Percentiles rank a stretch among this genome's conserved stretches.
Conservation (phyloP, 768 basidiomycete species). For the Pilatotrama ljubarskyi region DNA sequence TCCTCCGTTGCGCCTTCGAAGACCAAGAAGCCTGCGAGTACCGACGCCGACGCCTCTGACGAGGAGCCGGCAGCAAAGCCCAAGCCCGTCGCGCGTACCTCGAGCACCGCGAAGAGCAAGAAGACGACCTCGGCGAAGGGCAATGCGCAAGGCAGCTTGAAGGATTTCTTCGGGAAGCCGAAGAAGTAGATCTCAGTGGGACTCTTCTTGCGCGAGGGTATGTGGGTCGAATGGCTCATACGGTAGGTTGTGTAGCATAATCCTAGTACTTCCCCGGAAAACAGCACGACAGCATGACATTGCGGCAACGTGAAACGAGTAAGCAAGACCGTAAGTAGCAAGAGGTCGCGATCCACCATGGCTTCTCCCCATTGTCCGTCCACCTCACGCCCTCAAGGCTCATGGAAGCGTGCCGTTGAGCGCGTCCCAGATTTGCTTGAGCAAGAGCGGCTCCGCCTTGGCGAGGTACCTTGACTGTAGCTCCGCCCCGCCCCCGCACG, state of each 20-base stretch:
- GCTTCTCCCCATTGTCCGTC: too few relatives aligned
- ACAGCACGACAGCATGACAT: too few relatives aligned
- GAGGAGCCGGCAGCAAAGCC: slow-evolving; percentile 14
- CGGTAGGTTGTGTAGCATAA: too few relatives aligned
- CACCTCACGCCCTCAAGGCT: too few relatives aligned
- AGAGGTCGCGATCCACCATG: too few relatives aligned
- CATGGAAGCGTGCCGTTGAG: slow-evolving; percentile 17
- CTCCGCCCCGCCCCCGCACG: slow-evolving; percentile 54
- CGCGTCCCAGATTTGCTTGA: slow-evolving; percentile 56
- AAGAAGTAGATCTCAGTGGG: slow-evolving; percentile 9
- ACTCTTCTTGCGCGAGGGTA: too few relatives aligned
- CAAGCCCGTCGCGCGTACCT: slow-evolving; percentile 13
- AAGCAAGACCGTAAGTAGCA: too few relatives aligned
- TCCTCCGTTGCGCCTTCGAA: neutral
- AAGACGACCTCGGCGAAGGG: slow-evolving; percentile 19
- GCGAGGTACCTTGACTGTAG: slow-evolving; percentile 64
- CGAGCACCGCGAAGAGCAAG: slow-evolving; percentile 11
- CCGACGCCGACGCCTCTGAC: neutral
- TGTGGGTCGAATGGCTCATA: too few relatives aligned
- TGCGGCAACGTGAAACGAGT: too few relatives aligned
- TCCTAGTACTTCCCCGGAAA: too few relatives aligned
- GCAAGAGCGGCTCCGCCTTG: slow-evolving; percentile 70
- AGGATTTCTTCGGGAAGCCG: slow-evolving; percentile 29
- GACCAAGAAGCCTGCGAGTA: slow-evolving; percentile 7
- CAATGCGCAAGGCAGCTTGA: slow-evolving; percentile 23